A percentile compares a stretch with the other conserved stretches of the same genome.
phyloP scores from a whole-genome alignment of 192 early-diverging fungal genomes.

The Linnemannia exigua region DNA sequence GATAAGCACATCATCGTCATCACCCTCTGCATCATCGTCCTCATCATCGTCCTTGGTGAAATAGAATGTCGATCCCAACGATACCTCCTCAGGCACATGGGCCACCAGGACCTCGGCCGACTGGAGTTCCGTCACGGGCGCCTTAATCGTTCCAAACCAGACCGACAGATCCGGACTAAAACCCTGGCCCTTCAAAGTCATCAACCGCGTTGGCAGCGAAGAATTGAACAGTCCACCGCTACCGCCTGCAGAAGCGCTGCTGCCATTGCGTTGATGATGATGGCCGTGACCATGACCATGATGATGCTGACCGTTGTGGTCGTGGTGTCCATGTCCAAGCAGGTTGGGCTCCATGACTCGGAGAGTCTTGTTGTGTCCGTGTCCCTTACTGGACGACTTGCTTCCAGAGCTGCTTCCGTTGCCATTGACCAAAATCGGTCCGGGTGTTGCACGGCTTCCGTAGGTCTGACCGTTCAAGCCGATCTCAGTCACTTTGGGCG shows the following conservation, averaged over 20 bases:
- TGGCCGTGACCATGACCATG: neutral
- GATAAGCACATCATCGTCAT: constrained; percentile 33
- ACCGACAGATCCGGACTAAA: constrained; percentile 79
- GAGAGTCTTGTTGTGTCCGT: constrained; percentile 28
- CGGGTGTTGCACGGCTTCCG: constrained; percentile 16
- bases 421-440: constrained; percentile 38
- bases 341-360: constrained; percentile 23
- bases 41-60: constrained; percentile 55
- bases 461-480: constrained; percentile 25
- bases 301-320: constrained; percentile 13
- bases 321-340: constrained; percentile 2
- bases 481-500: constrained; percentile 39
- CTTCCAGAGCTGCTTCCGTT: constrained; percentile 3
- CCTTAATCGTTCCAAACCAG: constrained; percentile 77
- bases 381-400: constrained; percentile 22
- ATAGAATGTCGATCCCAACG: constrained; percentile 47
- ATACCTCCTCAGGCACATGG: constrained; percentile 60
- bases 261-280: constrained; percentile 26
- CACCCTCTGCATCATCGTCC: constrained; percentile 27
- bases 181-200: constrained; percentile 79
- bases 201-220: constrained; percentile 60
- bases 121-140: constrained; percentile 61
- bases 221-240: constrained; percentile 34
- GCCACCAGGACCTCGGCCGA: constrained; percentile 62
- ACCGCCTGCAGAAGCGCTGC: constrained; percentile 56